Conservation (phyloP, 257 asterid species). For the Solanum raphanifolium region DNA sequence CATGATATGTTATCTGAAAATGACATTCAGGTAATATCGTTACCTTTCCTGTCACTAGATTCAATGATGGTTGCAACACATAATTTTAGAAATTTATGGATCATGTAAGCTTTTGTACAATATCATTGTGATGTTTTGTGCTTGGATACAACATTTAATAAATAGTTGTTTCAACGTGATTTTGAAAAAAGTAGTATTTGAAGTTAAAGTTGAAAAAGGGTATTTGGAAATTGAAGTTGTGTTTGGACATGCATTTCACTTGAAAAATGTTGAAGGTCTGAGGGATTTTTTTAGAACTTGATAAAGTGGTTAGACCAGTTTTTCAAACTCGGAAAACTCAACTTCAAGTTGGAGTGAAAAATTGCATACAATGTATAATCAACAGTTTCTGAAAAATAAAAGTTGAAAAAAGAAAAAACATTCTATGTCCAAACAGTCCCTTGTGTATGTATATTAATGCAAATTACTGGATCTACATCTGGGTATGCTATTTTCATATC, state of each 20-base stretch:
- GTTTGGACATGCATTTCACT: neutral
- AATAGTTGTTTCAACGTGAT: neutral
- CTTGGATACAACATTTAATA: neutral
- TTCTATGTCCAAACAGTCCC: neutral
- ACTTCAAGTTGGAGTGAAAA: neutral
- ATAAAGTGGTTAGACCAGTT: neutral
- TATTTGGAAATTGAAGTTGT: neutral
- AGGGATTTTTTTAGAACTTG: neutral
- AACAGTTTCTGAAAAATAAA: neutral
- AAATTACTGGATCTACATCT: neutral
- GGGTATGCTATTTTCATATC: neutral
- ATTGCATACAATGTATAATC: neutral
- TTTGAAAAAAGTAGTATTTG: neutral
- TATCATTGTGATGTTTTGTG: neutral
- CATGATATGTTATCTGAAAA: constrained; percentile 65
- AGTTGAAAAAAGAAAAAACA: neutral
- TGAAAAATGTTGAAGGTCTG: neutral
- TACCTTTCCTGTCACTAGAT: neutral
- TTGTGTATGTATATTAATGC: neutral
- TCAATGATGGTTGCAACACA: neutral
- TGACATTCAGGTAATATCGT: constrained; percentile 69
- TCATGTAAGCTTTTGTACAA: neutral
- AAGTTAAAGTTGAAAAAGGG: neutral
- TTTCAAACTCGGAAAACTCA: neutral
- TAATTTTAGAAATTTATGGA: neutral